A percentile compares a stretch with the other conserved stretches of the same genome.
These are phyloP conservation scores for Diphasiastrum complanatum DNA, from an alignment of 83 land plant genomes.

Conservation along the genomic window DNA sequence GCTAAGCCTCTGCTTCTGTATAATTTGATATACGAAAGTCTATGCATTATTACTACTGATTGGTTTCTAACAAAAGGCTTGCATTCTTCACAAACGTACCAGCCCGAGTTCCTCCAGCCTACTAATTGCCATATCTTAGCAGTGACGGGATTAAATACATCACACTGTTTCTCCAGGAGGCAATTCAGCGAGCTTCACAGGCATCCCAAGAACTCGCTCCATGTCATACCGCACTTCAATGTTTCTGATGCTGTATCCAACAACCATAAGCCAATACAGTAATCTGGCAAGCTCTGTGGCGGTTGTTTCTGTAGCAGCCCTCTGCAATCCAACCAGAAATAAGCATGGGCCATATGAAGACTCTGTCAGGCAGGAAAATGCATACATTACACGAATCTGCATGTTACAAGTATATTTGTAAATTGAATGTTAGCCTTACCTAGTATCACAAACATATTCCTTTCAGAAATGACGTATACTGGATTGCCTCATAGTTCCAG, in stretches of 20 bases:
- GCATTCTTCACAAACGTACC: no score
- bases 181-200: conserved; percentile 68
- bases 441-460: no score
- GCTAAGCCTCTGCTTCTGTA: no score
- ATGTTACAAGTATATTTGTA: background rate
- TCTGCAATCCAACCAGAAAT: conserved; percentile 35
- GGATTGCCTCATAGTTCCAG: no score
- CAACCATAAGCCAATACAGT: conserved; percentile 91
- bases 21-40: no score
- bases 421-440: no score
- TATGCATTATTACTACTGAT: no score
- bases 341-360: background rate
- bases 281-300: conserved; percentile 82
- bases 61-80: no score
- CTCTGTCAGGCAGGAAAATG: background rate
- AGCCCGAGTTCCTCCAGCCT: no score
- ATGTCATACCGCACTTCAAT: conserved; percentile 94
- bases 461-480: no score
- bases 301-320: conserved; percentile 62
- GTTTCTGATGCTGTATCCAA: conserved; percentile 89
- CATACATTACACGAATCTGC: background rate
- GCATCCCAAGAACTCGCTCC: conserved; percentile 77
- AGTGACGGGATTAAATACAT: background rate
- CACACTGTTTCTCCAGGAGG: conserved; percentile 71
- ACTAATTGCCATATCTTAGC: background rate